These are phyloP conservation scores for Fusarium albosuccineum DNA, from an alignment of 2,329 filamentous ascomycete genomes.

Conservation along the genomic window DNA sequence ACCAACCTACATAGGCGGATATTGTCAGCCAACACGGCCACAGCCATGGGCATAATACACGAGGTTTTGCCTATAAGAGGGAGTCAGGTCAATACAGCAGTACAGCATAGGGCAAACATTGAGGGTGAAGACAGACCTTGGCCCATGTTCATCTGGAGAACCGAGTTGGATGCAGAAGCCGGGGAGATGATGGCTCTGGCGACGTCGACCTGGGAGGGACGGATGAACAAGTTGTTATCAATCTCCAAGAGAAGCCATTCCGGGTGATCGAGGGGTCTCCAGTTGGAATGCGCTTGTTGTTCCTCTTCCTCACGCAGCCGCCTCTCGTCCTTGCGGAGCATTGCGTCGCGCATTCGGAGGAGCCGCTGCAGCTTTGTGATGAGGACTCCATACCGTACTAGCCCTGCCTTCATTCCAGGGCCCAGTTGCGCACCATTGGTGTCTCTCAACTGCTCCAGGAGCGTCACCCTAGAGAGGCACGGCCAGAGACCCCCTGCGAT, in stretches of 20 bases:
- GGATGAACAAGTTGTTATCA: conserved; percentile 72
- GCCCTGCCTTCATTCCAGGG: conserved; percentile 50
- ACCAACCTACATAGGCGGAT: conserved; percentile 64
- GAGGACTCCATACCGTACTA: conserved; percentile 59
- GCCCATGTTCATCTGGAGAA: conserved; percentile 76
- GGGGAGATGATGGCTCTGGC: conserved; percentile 70
- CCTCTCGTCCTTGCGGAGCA: conserved; percentile 39
- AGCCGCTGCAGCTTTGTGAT: conserved; percentile 61
- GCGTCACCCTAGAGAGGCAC: conserved; percentile 53
- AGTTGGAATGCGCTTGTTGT: conserved; percentile 66
- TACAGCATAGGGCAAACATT: too few relatives aligned
- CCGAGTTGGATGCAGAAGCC: conserved; percentile 63
- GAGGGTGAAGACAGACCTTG: conserved; percentile 55
- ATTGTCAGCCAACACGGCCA: conserved; percentile 58
- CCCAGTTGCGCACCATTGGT: conserved; percentile 46
- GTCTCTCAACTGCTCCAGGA: conserved; percentile 62
- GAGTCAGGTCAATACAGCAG: background rate
- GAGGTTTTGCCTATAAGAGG: conserved; percentile 66
- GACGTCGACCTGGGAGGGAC: conserved; percentile 71
- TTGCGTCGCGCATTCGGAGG: conserved; percentile 55
- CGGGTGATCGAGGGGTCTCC: conserved; percentile 62
- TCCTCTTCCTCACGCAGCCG: conserved; percentile 59
- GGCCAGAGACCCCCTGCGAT: conserved; percentile 60
- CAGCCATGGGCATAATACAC: conserved; percentile 67
- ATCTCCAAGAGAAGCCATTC: conserved; percentile 78